phyloP scores from a whole-genome alignment of 2,329 filamentous ascomycete genomes.

The Rugonectria rugulosa region DNA sequence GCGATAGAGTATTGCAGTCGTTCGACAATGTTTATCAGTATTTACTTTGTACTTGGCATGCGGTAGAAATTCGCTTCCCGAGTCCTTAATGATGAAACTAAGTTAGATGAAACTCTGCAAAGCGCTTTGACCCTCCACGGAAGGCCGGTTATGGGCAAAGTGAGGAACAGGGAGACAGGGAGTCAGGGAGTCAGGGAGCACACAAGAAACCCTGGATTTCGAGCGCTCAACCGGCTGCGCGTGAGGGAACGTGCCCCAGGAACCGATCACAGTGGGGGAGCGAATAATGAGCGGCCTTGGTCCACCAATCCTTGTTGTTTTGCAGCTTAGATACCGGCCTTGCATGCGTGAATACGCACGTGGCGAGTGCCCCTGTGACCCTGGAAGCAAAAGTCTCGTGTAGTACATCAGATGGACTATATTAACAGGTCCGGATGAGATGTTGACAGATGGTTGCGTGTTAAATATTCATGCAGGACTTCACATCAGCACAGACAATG shows the following conservation, averaged over 20 bases:
- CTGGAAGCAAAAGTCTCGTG: constrained; percentile 8
- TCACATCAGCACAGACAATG: constrained; percentile 20
- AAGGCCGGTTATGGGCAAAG: constrained; percentile 16
- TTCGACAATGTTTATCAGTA: neutral
- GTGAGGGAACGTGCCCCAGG: neutral
- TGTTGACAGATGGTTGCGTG: constrained; percentile 5
- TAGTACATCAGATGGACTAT: too few species aligned
- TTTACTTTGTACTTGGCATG: constrained; percentile 14
- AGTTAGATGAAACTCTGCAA: constrained; percentile 36
- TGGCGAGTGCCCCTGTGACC: constrained; percentile 14
- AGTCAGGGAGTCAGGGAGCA: too few species aligned
- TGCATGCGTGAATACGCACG: constrained; percentile 15
- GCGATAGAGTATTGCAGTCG: too few species aligned
- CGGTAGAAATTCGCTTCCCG: too few species aligned
- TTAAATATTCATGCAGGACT: constrained; percentile 14
- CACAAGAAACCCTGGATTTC: constrained; percentile 2
- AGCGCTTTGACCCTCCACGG: constrained; percentile 32
- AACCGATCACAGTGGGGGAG: constrained; percentile 9
- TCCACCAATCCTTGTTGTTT: neutral
- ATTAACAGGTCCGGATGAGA: constrained; percentile 8
- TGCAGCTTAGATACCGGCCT: neutral
- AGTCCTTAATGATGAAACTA: constrained; percentile 29
- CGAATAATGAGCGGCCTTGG: neutral
- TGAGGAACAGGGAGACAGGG: constrained; percentile 17
- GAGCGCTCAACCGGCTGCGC: constrained; percentile 3